Base-by-base conservation (phyloP, 2,329 filamentous ascomycete species). In the Arthrinium phaeospermum region DNA sequence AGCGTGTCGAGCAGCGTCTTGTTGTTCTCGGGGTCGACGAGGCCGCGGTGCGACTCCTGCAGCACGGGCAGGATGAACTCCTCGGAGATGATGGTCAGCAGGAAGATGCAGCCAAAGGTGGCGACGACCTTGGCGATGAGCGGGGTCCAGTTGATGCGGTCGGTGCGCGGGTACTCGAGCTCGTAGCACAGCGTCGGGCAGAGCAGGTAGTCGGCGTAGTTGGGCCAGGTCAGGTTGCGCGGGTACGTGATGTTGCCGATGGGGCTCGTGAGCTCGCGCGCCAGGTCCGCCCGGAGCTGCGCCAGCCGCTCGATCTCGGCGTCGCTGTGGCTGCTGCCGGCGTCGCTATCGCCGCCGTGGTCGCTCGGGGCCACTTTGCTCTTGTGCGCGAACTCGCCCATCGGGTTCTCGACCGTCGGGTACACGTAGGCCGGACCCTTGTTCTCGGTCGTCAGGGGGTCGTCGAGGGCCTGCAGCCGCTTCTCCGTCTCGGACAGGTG, bases 131-230 rank as follows among this genome's bases (percentile, higher is more conserved):
- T 98, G 82, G 92, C 93, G 72, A 94, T 90, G 64, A 98, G 89
- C 75, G 95, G 92, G 27, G 90, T 88, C 91, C 94, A 98, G 77
- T 94, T 90, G 72, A 94, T 91, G n/a, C 86, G 84, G 16, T 88
- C 81, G 14, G 90, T 95, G 68, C 96, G 92, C 41, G 96, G 96
- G 81, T 98, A 99, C 81, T 98, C 96, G 69, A 98, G 88, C 83
- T 99, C 96, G 83, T 99, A 99, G 86, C 96, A 99, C 27, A 99
- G 89, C 0, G 96, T 99, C 22, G 96, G 96, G 79, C 95, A 98
- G 79, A 96, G 90, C 14, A 98, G 85, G 81, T 92, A 98, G 84
- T 98, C 96, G 72, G 90, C 76, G 80, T 94, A 98, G 84, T 98
- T 98, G 76, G 85, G 78, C 81, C 92, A 87, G 0, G 93, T 96